phyloP scores from a whole-genome alignment of 345 rosid genomes.

The Theobroma cacao region DNA sequence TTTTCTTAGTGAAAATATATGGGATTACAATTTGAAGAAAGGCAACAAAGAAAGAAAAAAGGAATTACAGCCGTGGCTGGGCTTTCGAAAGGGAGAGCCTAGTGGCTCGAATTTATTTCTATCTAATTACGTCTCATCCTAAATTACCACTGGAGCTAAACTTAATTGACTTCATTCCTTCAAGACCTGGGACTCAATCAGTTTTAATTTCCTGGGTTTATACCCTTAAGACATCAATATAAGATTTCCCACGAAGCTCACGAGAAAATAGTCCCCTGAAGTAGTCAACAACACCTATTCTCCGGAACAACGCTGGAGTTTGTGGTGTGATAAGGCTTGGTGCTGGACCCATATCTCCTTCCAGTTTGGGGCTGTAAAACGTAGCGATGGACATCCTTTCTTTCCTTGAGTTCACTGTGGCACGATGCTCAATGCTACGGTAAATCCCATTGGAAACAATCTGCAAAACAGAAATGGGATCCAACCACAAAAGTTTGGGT shows the following conservation, averaged over 20 bases:
- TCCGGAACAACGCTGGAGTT: conserved; percentile 19
- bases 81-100: too few species aligned
- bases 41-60: too few species aligned
- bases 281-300: conserved; percentile 14
- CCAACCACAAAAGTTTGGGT: too few species aligned
- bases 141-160: too few species aligned
- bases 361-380: conserved; percentile 19
- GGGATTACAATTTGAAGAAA: too few species aligned
- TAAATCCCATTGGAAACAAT: conserved; percentile 23
- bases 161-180: too few species aligned
- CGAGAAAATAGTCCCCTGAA: neutral
- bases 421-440: conserved; percentile 27
- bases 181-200: too few species aligned
- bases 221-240: conserved; percentile 11
- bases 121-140: too few species aligned
- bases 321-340: neutral
- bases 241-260: conserved; percentile 4
- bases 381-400: conserved; percentile 18
- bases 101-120: too few species aligned
- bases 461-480: too few species aligned
- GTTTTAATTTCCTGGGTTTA: neutral
- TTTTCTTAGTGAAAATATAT: too few species aligned
- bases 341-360: conserved; percentile 18
- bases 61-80: too few species aligned
- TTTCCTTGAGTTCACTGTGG: conserved; percentile 9